These are phyloP conservation scores for Arxiozyma bovina DNA, from an alignment of 1,139 yeast genomes.

Conservation along the genomic window DNA sequence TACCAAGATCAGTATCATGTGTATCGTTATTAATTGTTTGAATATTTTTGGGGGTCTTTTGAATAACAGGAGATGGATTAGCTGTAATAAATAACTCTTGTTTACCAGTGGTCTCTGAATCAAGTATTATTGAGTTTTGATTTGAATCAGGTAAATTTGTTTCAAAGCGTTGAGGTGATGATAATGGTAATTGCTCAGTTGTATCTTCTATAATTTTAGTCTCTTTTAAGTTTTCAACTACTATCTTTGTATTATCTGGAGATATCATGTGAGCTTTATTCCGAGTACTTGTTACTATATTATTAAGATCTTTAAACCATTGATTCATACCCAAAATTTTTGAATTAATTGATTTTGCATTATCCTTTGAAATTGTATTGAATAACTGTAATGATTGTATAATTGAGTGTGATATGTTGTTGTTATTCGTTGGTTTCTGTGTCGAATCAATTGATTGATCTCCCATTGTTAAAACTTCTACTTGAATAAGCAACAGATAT, in stretches of 20 bases:
- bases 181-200: not conserved
- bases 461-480: constrained; percentile 5
- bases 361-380: constrained; percentile 16
- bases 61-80: constrained; percentile 1
- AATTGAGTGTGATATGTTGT: constrained; percentile 23
- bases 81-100: constrained; percentile 2
- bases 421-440: constrained; percentile 24
- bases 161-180: not conserved
- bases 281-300: not conserved
- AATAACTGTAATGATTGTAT: constrained; percentile 19
- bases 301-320: not conserved
- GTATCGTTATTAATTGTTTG: not conserved
- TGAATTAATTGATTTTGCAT: not conserved
- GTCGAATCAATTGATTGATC: constrained; percentile 29
- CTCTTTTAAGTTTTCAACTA: not conserved
- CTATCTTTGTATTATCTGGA: not conserved
- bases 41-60: not conserved
- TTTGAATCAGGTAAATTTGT: not conserved
- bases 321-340: not conserved
- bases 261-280: not conserved
- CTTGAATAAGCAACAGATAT: constrained; percentile 9
- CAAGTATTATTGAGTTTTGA: not conserved
- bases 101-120: constrained; percentile 1
- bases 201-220: not conserved
- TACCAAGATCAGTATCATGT: not conserved